Evolutionary conservation across 495 filamentous ascomycete genomes (phyloP), one percentile per base, ranked within the genome.

Genomic region (Lepraria neglecta): DNA sequence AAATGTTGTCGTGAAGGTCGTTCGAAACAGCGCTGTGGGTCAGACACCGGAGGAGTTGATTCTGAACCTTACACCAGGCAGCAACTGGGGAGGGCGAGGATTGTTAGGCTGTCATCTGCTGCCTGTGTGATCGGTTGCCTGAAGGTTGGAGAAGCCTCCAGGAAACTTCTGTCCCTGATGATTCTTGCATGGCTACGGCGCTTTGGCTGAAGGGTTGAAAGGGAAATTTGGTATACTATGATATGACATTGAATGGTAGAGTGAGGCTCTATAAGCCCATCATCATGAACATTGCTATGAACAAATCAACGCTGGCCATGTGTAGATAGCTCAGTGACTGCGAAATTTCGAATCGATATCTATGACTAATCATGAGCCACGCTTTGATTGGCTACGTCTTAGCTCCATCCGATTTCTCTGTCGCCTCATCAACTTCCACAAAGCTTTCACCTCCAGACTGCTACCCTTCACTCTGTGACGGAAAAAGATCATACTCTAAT

Each of bases 61-160:
- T 24, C 69, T 96, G 59, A 83, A 82, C 56, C 71, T 97, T 61
- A 87, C 76, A 56, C 92, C 92, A 46, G 78, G 84, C 60, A 80
- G 80, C 46, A 76, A 89, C 68, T 97, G 92, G 92, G 92, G 92
- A 51, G 92, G 92, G 10, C 80, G 89, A 67, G 92, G 92, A 5
- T 70, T 92, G 65, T 74, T 97, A 61, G 92, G 92, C 38, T 97
- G 92, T 71, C 90, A 95, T 78, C 79, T 96, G 42, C 72, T 95
- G 64, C 90, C 88, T n/a, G 55, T 91, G 55, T 82, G 70, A 74
- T 60, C 15, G n/a, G 30, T 12, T 19, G 51, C 51, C 30, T 38
- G 52, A 60, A 46, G 14, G 28, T n/a, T 40, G 24, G 46, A 17
- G 35, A 30, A 57, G 12, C 6, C 42, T 24, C 24, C 35, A 38